Evolutionary conservation across 2,329 filamentous ascomycete genomes (phyloP), one percentile per base, ranked within the genome.

Genomic region (Emmonsiellopsis sp.): DNA sequence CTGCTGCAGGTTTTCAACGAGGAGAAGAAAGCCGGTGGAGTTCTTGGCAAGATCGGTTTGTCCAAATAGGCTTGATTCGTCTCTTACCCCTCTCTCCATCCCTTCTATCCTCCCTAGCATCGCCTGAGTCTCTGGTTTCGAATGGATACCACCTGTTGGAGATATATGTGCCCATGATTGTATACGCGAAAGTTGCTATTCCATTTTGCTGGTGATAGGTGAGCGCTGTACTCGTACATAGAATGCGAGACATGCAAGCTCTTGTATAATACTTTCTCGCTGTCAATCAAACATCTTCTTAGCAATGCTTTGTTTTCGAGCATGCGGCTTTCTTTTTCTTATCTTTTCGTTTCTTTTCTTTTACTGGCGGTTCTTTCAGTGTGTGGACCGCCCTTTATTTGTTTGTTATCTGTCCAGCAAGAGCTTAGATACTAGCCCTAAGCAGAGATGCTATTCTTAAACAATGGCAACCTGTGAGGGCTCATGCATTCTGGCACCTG

Each of bases 1-100:
- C 77, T 98, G 71, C 78, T 97, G 58, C 82, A 84, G 65, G 85
- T 96, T 64, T 92, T 98, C 68, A 82, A 86, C 54, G 79, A 82
- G 63, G 77, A 84, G 61, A 78, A 79, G 68, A 70, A 69, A 52
- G 67, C 68, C 34, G 65, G 66, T 48, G 69, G 70, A 46, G 70
- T 82, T 51, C 64, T 81, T 55, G 74, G 70, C 69, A 80, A 79
- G 70, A 70, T 83, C 57, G 78, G 79, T 47, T 67, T 82, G 55
- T 74, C 73, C 66, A 77, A 76, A 65, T 77, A 76, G 62, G 44
- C 52, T 52, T 55, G 53, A 44, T 53, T 55, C 37, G 46, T 52
- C 51, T 48, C 53, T 52, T 53, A 46, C 16, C 32, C 26, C 52
- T 20, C 7, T 30, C 16, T 45, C 50, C 9, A 13, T 5, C 31